Evolutionary conservation across 2,329 filamentous ascomycete genomes (phyloP).

Genomic region (Ophiocordyceps camponoti-leonardi): DNA sequence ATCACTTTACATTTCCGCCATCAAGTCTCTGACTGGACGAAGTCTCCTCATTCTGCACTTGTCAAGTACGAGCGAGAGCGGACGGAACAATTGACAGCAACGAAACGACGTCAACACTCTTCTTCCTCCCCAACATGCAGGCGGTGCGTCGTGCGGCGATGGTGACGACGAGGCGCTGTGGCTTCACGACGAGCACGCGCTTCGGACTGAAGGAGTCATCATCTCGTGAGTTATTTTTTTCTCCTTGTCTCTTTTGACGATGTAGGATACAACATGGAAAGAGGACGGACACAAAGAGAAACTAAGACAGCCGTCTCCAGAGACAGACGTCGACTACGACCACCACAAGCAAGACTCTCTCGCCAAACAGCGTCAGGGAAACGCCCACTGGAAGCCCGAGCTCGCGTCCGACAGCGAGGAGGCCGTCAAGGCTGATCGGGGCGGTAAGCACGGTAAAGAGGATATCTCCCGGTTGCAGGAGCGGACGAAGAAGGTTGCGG

Average conservation of each 20-base stretch:
- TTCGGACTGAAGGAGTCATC: slow-evolving; percentile 20
- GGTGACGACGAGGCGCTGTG: background rate
- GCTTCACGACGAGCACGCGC: slow-evolving; percentile 10
- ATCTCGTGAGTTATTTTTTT: slow-evolving; percentile 10
- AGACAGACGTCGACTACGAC: slow-evolving; percentile 26
- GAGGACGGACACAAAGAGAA: too few relatives aligned
- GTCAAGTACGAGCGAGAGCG: too few relatives aligned
- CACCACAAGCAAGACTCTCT: slow-evolving; percentile 44
- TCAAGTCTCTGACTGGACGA: too few relatives aligned
- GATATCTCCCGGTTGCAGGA: slow-evolving; percentile 31
- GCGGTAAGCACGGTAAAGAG: slow-evolving; percentile 20
- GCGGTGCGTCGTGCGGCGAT: background rate
- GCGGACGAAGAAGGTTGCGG: slow-evolving; percentile 35
- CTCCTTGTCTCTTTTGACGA: too few relatives aligned
- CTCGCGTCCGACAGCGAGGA: slow-evolving; percentile 68
- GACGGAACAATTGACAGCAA: too few relatives aligned
- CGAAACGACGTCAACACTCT: too few relatives aligned
- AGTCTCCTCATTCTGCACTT: too few relatives aligned
- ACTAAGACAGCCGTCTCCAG: slow-evolving; percentile 4
- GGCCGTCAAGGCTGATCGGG: slow-evolving; percentile 51
- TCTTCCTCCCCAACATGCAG: too few relatives aligned
- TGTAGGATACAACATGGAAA: too few relatives aligned
- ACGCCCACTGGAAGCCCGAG: slow-evolving; percentile 60
- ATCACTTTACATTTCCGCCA: too few relatives aligned
- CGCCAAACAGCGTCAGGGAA: slow-evolving; percentile 50